Evolutionary conservation across 1,284 basidiomycete genomes (phyloP), one percentile per base, ranked within the genome.

Genomic region (Pseudozyma thailandica): DNA sequence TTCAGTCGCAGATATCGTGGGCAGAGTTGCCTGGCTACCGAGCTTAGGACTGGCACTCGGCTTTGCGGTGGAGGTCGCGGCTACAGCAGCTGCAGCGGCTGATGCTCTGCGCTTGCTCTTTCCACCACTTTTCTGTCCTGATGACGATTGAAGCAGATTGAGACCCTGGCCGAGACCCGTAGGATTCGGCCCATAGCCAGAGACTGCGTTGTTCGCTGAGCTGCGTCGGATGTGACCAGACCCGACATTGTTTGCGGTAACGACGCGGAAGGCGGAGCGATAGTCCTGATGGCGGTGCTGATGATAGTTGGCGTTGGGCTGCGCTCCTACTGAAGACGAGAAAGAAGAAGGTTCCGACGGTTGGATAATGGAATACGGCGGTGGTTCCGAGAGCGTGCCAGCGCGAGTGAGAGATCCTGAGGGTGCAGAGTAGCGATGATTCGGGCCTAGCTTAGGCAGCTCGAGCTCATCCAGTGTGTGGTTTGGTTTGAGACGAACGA

Each of bases 331-430:
- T 0, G 78, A 80, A 2, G 77, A 79, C 1, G 77, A 79, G 44
- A 81, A 79, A 7, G 77, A 79, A 21, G 78, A 81, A 5, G 81
- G 81, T 60, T 82, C 81, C 8, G 66, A 58, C 0, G 80, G 78
- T 16, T 63, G 59, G 15, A 74, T 49, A 30, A 79, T 54, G 1
- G 71, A 72, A 48, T 78, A 78, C 6, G 74, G 68, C 7, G 78
- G 75, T n/a, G 74, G 70, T 26, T 60, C 48, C 16, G 63, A 74
- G 4, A 80, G 53, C 10, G 76, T 68, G 6, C 75, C 72, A 8
- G 70, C 73, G 4, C 64, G 48, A 18, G 75, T 74, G 12, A 74
- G 55, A 0, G 63, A 64, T 21, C 71, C 63, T 6, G 61, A 35
- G 21, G 74, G 75, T 10, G 73, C 68, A 3, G 77, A 72, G 49